Percentiles rank a stretch among this genome's conserved stretches.
Evolutionary conservation across 192 early-diverging fungal species (phyloP).

Genomic region (Gryganskiella cystojenkinii): DNA sequence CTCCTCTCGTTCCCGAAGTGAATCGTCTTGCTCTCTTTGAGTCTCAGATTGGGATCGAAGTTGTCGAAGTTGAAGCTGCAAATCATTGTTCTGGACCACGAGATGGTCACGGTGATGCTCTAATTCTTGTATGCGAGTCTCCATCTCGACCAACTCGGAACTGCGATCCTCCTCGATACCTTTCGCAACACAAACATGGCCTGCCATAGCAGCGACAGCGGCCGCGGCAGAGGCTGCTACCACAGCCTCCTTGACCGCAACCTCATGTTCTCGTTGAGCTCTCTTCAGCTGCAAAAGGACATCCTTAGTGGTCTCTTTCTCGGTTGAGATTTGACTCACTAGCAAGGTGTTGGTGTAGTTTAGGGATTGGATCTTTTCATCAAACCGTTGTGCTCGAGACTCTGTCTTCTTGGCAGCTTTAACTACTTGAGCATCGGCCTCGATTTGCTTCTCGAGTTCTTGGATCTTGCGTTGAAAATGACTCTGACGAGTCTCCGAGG

Average conservation of each 20-base stretch:
- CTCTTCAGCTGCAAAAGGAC: conserved; percentile 21
- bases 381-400: conserved; percentile 38
- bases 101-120: conserved; percentile 41
- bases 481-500: conserved; percentile 10
- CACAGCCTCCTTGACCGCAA: conserved; percentile 16
- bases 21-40: conserved; percentile 30
- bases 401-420: conserved; percentile 50
- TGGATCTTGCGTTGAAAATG: conserved; percentile 31
- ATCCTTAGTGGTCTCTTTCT: conserved; percentile 49
- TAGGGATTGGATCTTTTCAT: conserved; percentile 54
- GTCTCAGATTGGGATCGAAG: conserved; percentile 21
- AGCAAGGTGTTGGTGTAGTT: conserved; percentile 57
- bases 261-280: conserved; percentile 2
- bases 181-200: not conserved
- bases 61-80: conserved; percentile 38
- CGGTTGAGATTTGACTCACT: conserved; percentile 54
- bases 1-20: conserved; percentile 43
- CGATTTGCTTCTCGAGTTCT: conserved; percentile 34
- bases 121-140: conserved; percentile 43
- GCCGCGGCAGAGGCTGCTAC: conserved; percentile 8
- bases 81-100: conserved; percentile 23
- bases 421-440: conserved; percentile 30
- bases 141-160: conserved; percentile 16
- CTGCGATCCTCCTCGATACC: not conserved
- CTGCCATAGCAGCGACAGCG: not conserved